These are phyloP conservation scores for Auricularia cornea DNA, from an alignment of 768 basidiomycete genomes.

Conservation along the genomic window DNA sequence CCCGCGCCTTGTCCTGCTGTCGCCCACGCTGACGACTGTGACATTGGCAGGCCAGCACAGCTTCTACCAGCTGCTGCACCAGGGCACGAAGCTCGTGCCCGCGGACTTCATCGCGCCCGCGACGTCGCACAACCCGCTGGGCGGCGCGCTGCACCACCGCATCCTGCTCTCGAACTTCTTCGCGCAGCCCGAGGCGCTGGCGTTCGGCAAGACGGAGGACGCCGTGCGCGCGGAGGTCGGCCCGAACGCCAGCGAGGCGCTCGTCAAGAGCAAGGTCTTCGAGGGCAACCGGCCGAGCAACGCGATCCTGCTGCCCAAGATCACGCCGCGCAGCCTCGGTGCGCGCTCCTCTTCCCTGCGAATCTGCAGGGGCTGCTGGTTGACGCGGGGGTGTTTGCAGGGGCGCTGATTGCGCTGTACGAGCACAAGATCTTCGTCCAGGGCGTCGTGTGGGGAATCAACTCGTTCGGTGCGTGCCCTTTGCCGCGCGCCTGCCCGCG, in stretches of 20 bases:
- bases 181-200: slow-evolving; percentile 94
- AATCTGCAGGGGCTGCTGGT: too few species aligned
- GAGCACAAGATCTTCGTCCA: slow-evolving; percentile 99
- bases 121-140: slow-evolving; percentile 84
- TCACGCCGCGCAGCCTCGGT: slow-evolving; percentile 87
- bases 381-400: slow-evolving; percentile 16
- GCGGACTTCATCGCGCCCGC: slow-evolving; percentile 89
- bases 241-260: slow-evolving; percentile 62
- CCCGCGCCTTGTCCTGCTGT: too few species aligned
- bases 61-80: slow-evolving; percentile 96
- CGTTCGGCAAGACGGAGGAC: slow-evolving; percentile 94
- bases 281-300: slow-evolving; percentile 97
- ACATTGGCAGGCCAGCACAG: slow-evolving; percentile 68
- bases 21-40: too few species aligned
- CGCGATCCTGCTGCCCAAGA: slow-evolving; percentile 86
- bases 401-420: slow-evolving; percentile 81
- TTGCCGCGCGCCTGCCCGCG: too few species aligned
- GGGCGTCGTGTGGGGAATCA: slow-evolving; percentile 97
- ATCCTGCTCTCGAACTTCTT: slow-evolving; percentile 98
- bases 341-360: slow-evolving; percentile 14
- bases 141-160: slow-evolving; percentile 84
- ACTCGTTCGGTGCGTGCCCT: slow-evolving; percentile 81
- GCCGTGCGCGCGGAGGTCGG: slow-evolving; percentile 55
- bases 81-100: slow-evolving; percentile 87
- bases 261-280: slow-evolving; percentile 96